Percentiles rank a stretch among this genome's conserved stretches.
Conservation (phyloP, 495 filamentous ascomycete species). For the Penicillium verhagenii region DNA sequence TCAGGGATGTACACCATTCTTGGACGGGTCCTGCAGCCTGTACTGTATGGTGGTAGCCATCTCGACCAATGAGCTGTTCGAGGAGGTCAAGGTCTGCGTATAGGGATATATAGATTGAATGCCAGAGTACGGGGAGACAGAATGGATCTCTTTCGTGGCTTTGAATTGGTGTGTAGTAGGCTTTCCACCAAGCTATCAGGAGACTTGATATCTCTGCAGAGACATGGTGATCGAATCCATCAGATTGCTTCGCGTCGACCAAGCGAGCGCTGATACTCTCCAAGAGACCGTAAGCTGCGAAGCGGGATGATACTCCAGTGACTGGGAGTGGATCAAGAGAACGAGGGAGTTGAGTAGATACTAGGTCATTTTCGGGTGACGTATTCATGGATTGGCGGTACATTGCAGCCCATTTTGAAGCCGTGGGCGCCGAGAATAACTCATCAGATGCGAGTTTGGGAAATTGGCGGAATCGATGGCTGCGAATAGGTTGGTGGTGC, state of each 20-base stretch:
- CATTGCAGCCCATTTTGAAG: conserved; percentile 25
- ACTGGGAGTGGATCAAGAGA: conserved; percentile 5
- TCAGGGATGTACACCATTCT: conserved; percentile 16
- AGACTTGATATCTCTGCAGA: conserved; percentile 13
- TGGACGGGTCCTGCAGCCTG: not conserved
- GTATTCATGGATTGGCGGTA: conserved; percentile 8
- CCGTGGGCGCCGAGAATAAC: conserved; percentile 32
- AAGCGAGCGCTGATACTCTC: conserved; percentile 22
- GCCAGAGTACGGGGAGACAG: conserved; percentile 37
- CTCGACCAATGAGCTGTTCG: conserved; percentile 28
- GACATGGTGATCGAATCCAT: conserved; percentile 10
- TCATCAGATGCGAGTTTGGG: conserved; percentile 22
- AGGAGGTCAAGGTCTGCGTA: conserved; percentile 34
- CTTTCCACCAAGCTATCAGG: conserved; percentile 23
- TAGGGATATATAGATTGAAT: conserved; percentile 32
- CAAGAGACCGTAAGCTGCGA: conserved; percentile 23
- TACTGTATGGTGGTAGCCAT: conserved; percentile 12
- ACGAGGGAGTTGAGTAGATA: not conserved
- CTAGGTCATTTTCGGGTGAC: not conserved
- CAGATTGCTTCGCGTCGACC: conserved; percentile 18
- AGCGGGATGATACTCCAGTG: conserved; percentile 12
- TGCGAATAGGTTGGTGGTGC: conserved; percentile 34
- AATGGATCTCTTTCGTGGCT: conserved; percentile 17
- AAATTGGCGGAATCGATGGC: conserved; percentile 22
- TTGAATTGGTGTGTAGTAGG: conserved; percentile 10